Percentiles rank a stretch among this genome's conserved stretches.
phyloP scores from a whole-genome alignment of 2,329 filamentous ascomycete genomes.

The Alternaria panax region DNA sequence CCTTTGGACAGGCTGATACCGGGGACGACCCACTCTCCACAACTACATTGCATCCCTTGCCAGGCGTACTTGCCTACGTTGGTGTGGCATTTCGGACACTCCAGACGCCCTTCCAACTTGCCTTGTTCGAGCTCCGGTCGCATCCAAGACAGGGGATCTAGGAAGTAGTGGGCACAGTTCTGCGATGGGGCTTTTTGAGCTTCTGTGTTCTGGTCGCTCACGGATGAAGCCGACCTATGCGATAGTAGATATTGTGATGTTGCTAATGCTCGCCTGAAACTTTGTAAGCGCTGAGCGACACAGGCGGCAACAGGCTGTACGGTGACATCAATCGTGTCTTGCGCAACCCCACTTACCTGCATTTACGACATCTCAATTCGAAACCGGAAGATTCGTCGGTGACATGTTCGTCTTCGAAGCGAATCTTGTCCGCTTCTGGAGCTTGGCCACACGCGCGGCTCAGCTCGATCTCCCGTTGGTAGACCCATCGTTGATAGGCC shows the following conservation, averaged over 20 bases:
- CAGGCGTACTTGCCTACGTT: slow-evolving; percentile 94
- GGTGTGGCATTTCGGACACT: slow-evolving; percentile 84
- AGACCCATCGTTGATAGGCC: slow-evolving; percentile 81
- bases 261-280: slow-evolving; percentile 64
- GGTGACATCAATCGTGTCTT: slow-evolving; percentile 13
- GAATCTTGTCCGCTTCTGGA: slow-evolving; percentile 75
- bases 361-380: slow-evolving; percentile 89
- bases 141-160: slow-evolving; percentile 97
- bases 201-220: slow-evolving; percentile 20
- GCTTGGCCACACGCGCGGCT: slow-evolving; percentile 78
- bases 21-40: slow-evolving; percentile 87
- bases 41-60: slow-evolving; percentile 94
- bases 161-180: slow-evolving; percentile 83
- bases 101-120: slow-evolving; percentile 80
- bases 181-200: slow-evolving; percentile 26
- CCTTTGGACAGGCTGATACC: slow-evolving; percentile 86
- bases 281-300: slow-evolving; percentile 37
- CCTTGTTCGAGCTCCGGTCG: slow-evolving; percentile 81
- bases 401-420: slow-evolving; percentile 77
- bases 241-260: slow-evolving; percentile 72
- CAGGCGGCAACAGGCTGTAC: slow-evolving; percentile 14
- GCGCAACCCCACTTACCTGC: slow-evolving; percentile 64
- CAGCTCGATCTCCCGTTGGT: slow-evolving; percentile 69
- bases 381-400: slow-evolving; percentile 52
- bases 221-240: slow-evolving; percentile 58